Percentiles rank a stretch among this genome's conserved stretches.
phyloP scores from a whole-genome alignment of 768 basidiomycete genomes.

The Hygrocybe punicea region DNA sequence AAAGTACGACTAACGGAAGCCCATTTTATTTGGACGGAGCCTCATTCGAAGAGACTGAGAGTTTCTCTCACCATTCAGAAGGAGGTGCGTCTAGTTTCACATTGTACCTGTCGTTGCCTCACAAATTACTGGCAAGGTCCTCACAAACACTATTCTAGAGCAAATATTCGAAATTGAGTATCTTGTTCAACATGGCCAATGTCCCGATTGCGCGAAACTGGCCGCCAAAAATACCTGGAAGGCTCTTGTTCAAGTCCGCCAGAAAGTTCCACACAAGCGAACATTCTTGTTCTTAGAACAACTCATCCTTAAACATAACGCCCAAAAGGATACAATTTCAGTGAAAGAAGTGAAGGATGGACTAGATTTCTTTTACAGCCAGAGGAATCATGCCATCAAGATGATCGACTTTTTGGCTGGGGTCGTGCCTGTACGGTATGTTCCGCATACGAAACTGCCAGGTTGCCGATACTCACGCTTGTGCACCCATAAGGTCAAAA shows the following conservation, averaged over 20 bases:
- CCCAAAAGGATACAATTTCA: conserved; percentile 93
- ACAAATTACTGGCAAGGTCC: conserved; percentile 51
- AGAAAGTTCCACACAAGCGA: conserved; percentile 97
- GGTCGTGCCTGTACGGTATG: conserved; percentile 85
- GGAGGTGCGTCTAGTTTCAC: conserved; percentile 56
- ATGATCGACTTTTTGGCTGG: conserved; percentile 92
- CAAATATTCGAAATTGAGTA: conserved; percentile 98
- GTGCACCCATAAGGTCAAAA: conserved; percentile 64
- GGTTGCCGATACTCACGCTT: conserved; percentile 5
- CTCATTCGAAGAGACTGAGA: conserved; percentile 88
- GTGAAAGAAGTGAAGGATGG: conserved; percentile 94
- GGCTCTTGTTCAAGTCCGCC: conserved; percentile 95
- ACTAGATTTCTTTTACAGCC: conserved; percentile 94
- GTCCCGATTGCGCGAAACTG: conserved; percentile 87
- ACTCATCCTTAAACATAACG: conserved; percentile 91
- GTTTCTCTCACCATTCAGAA: conserved; percentile 98
- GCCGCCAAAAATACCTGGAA: conserved; percentile 99
- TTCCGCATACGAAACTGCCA: conserved; percentile 5
- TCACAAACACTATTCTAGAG: conserved; percentile 92
- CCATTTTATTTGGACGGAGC: conserved; percentile 99
- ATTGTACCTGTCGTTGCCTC: background rate
- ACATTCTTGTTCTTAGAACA: conserved; percentile 98
- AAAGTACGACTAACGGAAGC: conserved; percentile 98
- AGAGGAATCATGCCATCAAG: conserved; percentile 86
- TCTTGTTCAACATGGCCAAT: conserved; percentile 92